Base-by-base conservation (phyloP, 352 stramenopile species). In the Phytophthora idaei region DNA sequence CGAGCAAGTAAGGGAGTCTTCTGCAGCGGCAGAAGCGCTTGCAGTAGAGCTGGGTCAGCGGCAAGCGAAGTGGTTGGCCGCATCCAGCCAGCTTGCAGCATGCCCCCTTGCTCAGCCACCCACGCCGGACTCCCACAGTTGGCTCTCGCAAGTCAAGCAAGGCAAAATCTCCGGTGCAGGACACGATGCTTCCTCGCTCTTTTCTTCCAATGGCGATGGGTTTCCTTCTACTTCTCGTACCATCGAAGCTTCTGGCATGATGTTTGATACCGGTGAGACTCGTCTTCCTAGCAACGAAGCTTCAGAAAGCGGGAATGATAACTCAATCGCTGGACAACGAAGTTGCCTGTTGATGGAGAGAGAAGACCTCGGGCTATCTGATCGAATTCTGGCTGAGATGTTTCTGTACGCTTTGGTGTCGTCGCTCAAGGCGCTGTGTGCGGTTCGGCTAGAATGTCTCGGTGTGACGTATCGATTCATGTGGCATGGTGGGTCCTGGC, bases 91-190 rank as follows among this genome's bases (percentile, higher is more conserved):
- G 37, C 58, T 94, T 17, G 73, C 73, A 34, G 81, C 79, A 7
- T 92, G 78, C 34, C 86, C 86, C 6, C 65, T 91, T 47, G 70
- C 69, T 28, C 76, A 74, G 17, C 46, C 76, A 6, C 69, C 82
- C 1, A 89, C 80, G 0, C 69, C 77, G 1, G 86, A 94, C 45
- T 69, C 87, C 2, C 85, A 91, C 48, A 94, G 86, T 41, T 94
- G 86, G 86, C 72, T 92, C 2, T 72, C 74, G 1, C 86, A 94
- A 64, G 77, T 94, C 0, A 83, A 80, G 42, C 82, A 93, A 66
- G 86, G 86, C 1, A 93, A 93, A 67, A 87, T 94, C 3, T 93
- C 86, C 1, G 84, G 86, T 28, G 82, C 82, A 27, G 86, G 86
- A 0, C 59, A 87, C 12, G 84, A 93, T 66, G 71, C 76, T 11